Base-by-base conservation (phyloP, 208 protist genomes). In the Acanthamoeba culbertsoni region DNA sequence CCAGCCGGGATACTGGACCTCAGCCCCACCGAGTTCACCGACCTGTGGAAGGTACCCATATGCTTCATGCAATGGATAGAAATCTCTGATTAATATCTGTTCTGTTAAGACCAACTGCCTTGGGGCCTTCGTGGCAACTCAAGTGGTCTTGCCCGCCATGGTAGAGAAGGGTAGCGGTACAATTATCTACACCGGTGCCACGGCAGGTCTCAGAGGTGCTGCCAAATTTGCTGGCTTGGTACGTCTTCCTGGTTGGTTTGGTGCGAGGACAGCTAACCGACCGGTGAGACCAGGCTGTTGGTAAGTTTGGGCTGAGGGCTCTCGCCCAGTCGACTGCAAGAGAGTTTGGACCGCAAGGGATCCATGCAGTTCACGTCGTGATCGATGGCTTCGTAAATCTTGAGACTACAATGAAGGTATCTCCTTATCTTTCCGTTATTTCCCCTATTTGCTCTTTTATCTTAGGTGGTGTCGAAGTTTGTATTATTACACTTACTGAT, bases 181-280 rank as follows among this genome's bases (percentile, higher is more conserved):
- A 12, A 94, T 97, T 37, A 51, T 97, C 7, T 94, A 95, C 37
- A 97, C 95, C 40, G 96, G 96, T 10, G 96, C 96, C 2, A 97
- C 96, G 31, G 95, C 96, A 20, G 91, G 75, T 18, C 23, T 96
- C 2, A 86, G 82, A 51, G 95, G 95, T 23, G 35, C 42, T 57
- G 55, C 86, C 45, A 68, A 79, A 10, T 96, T 95, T 33, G n/a
- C 75, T 28, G 37, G 35, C 23, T 96, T 97, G 51, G 57, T 89
- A 20, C 37, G 68, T 86, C 46, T 43, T 18, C 0, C 46, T 10
- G 4, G 10, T 46, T 82, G 37, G n/a, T n/a, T n/a, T n/a, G n/a
- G n/a, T n/a, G n/a, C n/a, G n/a, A n/a, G n/a, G n/a, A n/a, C n/a
- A 31, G 42, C 26, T 51, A 7, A 48, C 18, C 0, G 1, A 12